Evolutionary conservation across 2,329 filamentous ascomycete genomes (phyloP).

Genomic region (Colletotrichum trifolii): DNA sequence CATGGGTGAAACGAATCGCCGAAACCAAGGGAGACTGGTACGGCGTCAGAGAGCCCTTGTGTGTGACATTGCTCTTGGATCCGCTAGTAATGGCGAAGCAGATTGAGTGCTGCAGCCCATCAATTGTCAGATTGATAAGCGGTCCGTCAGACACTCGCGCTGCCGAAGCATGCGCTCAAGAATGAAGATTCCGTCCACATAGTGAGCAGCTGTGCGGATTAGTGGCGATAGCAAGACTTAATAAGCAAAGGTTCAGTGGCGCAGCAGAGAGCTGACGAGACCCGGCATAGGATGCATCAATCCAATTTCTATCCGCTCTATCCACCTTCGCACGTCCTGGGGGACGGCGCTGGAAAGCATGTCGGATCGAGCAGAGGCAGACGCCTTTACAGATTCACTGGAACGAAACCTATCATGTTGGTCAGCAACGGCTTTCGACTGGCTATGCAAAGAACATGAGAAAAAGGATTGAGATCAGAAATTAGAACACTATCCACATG

Average conservation of each 20-base stretch:
- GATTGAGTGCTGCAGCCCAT: slow-evolving; percentile 65
- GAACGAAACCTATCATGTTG: not conserved
- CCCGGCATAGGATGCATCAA: slow-evolving; percentile 27
- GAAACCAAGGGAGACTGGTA: slow-evolving; percentile 55
- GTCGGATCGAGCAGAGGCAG: slow-evolving; percentile 4
- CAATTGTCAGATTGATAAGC: slow-evolving; percentile 58
- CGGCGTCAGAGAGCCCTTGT: slow-evolving; percentile 72
- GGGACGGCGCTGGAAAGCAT: slow-evolving; percentile 19
- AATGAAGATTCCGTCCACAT: not conserved
- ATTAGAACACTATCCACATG: slow-evolving; percentile 35
- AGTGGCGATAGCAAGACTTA: slow-evolving; percentile 21
- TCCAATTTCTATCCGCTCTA: slow-evolving; percentile 36
- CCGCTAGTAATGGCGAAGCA: slow-evolving; percentile 62
- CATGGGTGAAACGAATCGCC: slow-evolving; percentile 73
- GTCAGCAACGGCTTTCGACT: slow-evolving; percentile 6
- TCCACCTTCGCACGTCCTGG: slow-evolving; percentile 21
- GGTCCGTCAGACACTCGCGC: slow-evolving; percentile 47
- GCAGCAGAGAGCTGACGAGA: slow-evolving; percentile 23
- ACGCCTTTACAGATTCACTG: slow-evolving; percentile 6
- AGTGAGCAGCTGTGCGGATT: slow-evolving; percentile 18
- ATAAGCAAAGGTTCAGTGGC: slow-evolving; percentile 29
- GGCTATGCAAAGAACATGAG: not conserved
- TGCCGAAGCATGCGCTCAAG: too few relatives aligned
- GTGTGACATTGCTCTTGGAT: slow-evolving; percentile 64
- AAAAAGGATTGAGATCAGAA: slow-evolving; percentile 19